Base-by-base conservation (phyloP, 345 rosid genomes). In the Lepidium sativum region DNA sequence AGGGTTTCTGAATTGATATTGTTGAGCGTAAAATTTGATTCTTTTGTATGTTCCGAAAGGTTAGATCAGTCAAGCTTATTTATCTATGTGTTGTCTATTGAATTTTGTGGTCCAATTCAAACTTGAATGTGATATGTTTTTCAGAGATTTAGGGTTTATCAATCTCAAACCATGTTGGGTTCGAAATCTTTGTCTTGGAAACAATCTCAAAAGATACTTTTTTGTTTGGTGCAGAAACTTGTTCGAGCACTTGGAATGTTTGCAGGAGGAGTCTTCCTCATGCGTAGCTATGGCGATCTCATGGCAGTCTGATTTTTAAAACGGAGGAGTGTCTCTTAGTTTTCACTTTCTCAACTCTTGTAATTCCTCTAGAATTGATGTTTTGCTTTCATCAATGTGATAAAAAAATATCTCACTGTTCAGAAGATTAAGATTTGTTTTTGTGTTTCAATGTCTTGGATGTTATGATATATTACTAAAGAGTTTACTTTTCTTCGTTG, bases 251-350 rank as follows among this genome's bases (percentile, higher is more conserved):
- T 71, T 50, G 96, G 95, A 11, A 3, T 86, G 42, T 92, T 92
- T 73, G 91, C 77, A 6, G 95, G 91, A 70, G 85, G 95, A 15
- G 75, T 92, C 59, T 68, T 89, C 58, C 75, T 92, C 42, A 89
- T 92, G 98, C 82, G 94, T 69, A 82, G 65, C 69, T 92, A 69
- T 63, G 98, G 98, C 12, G 95, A 91, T 68, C 89, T 81, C 25
- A 87, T 92, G 95, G 87, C 86, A 6, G 60, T 89, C 53, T 91
- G 72, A 82, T 43, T n/a, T n/a, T 27, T 50, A 34, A 50, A 25
- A 15, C 17, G 49, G 40, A 68, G 50, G 15, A 21, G 17, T 40
- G n/a, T n/a, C 49, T 43, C 18, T 29, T 32, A 17, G 41, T 42
- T 42, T 72, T 48, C 55, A 48, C 38, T 47, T 41, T 65, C 31